Base-by-base conservation (phyloP, 441 rosid species). In the Daphne laureola region DNA sequence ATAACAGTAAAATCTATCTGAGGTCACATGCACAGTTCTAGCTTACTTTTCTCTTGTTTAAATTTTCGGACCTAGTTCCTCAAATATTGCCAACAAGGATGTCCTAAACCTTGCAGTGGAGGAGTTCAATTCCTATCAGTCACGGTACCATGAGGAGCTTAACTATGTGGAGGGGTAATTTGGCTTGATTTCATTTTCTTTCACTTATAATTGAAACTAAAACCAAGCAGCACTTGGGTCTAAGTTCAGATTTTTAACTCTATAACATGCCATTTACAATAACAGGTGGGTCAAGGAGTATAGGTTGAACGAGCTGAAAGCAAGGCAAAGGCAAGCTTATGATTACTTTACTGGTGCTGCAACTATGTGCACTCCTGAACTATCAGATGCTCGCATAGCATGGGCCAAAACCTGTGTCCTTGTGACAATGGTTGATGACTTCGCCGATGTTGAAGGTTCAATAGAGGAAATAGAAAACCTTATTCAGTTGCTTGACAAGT, bases 381-480 rank as follows among this genome's bases (percentile, higher is more conserved):
- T 91, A 61, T 77, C 86, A 17, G 84, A 82, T 70, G 95, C 96
- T n/a, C 93, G 95, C 49, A 75, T 83, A 48, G 69, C 93, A 14
- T 91, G 96, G 98, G 93, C 95, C 38, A 88, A 91, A 75, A 84
- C 78, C 51, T 79, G 81, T n/a, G 90, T 88, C 31, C 89, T 91
- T 47, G 75, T 93, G 31, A 91, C 96, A 9, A 83, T 86, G 44
- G 77, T 85, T 13, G 95, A 87, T 26, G 97, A 87, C 67, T 90
- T 90, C 54, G 87, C 72, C 53, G 96, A 90, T 58, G 76, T 84
- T 62, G 97, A 89, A 55, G 96, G 89, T 43, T 86, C 93, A 15
- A 71, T 60, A 55, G 90, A 80, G 67, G 97, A 90, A 66, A 55
- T 77, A 41, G 55, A 72, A 31, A 86, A 84, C 78, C 74, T 90